Conservation (phyloP, 2,329 filamentous ascomycete species). For the Fusarium tjaetaba region DNA sequence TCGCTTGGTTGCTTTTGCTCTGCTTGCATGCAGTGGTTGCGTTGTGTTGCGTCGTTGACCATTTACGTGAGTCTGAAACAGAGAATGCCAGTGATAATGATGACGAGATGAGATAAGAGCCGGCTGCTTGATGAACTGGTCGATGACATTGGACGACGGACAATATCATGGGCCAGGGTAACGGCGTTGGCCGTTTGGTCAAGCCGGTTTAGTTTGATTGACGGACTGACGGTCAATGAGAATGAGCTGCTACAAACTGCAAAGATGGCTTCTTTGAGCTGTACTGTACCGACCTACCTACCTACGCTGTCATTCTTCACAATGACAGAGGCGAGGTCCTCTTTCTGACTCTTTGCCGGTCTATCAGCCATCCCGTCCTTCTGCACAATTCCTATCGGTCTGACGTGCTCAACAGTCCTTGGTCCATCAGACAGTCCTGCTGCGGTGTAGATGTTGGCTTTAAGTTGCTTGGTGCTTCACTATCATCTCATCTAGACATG, state of each 20-base stretch:
- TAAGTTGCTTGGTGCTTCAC: conserved; percentile 8
- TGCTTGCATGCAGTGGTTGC: conserved; percentile 9
- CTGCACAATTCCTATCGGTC: conserved; percentile 22
- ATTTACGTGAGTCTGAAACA: conserved; percentile 31
- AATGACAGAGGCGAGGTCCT: not conserved
- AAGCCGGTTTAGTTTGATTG: conserved; percentile 32
- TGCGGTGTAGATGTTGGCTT: conserved; percentile 9
- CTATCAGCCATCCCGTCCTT: not conserved
- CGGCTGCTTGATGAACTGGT: conserved; percentile 11
- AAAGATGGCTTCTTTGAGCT: conserved; percentile 3
- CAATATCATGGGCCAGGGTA: conserved; percentile 31
- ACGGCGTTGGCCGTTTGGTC: conserved; percentile 31
- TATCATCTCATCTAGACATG: conserved; percentile 12
- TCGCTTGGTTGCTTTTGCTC: not conserved
- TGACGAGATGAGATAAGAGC: conserved; percentile 40
- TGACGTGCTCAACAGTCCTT: conserved; percentile 37
- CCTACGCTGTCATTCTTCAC: conserved; percentile 18
- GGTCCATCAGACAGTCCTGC: conserved; percentile 32
- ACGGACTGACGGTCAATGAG: conserved; percentile 13
- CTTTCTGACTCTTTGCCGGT: conserved; percentile 13
- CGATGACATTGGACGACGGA: conserved; percentile 9
- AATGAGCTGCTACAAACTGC: not conserved
- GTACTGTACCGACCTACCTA: not conserved
- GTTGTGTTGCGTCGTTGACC: conserved; percentile 17
- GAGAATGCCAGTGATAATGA: conserved; percentile 27